Evolutionary conservation across 129 eudicot genomes (phyloP).

Genomic region (Silybum marianum): DNA sequence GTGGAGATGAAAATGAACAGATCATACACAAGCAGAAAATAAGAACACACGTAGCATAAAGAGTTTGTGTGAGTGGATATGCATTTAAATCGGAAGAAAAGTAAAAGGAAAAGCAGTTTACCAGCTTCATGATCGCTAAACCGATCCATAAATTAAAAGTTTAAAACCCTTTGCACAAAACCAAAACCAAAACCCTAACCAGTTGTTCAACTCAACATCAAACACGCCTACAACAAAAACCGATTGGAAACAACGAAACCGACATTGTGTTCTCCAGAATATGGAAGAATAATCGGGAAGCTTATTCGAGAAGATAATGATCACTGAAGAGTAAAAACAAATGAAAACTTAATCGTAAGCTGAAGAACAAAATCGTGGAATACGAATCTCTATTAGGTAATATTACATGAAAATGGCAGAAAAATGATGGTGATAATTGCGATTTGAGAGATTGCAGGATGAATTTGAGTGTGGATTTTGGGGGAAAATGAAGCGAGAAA

Average conservation of each 20-base stretch:
- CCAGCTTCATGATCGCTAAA: constrained; percentile 29
- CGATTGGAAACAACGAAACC: constrained; percentile 1
- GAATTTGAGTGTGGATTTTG: constrained; percentile 21
- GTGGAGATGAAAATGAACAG: no score
- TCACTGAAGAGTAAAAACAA: neutral
- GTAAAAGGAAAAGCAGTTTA: neutral
- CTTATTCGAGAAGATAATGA: constrained; percentile 19
- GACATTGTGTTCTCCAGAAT: neutral
- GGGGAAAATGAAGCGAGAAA: constrained; percentile 17
- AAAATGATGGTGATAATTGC: constrained; percentile 21
- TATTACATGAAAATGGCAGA: neutral
- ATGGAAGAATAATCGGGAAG: constrained; percentile 3
- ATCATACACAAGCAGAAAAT: neutral
- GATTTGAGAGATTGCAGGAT: constrained; percentile 4
- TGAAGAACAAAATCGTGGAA: constrained; percentile 8
- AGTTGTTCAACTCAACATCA: constrained; percentile 7
- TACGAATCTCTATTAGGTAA: neutral
- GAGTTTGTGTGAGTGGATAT: neutral
- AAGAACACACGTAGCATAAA: neutral
- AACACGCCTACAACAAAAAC: constrained; percentile 12
- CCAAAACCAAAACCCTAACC: constrained; percentile 25
- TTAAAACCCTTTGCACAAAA: constrained; percentile 8
- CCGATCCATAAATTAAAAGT: constrained; percentile 17
- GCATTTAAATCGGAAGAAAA: neutral
- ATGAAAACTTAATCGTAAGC: neutral